Evolutionary conservation across 139 green algal genomes (phyloP).

Genomic region (Asterochloris erici): DNA sequence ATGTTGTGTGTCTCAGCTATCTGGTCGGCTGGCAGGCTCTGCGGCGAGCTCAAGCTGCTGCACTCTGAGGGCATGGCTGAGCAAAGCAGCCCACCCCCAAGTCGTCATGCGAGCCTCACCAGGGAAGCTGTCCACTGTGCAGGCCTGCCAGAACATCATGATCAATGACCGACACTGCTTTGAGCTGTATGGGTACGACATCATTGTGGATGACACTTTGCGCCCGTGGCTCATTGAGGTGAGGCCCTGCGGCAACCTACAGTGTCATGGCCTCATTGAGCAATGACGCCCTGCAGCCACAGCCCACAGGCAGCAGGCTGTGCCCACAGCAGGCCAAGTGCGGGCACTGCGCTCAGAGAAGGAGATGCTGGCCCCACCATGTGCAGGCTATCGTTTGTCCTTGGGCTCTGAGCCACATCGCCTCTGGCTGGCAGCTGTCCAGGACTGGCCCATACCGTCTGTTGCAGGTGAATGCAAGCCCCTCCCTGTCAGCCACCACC

Average conservation of each 20-base stretch:
- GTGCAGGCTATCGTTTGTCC: no score
- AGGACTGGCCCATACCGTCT: not conserved
- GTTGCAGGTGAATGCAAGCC: slow-evolving; percentile 78
- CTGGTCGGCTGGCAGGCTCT: no score
- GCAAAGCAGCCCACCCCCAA: not conserved
- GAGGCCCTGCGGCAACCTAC: no score
- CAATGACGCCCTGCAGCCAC: no score
- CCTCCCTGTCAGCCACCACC: slow-evolving; percentile 68
- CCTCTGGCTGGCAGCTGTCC: no score
- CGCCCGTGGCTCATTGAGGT: slow-evolving; percentile 70
- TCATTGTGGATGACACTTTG: slow-evolving; percentile 65
- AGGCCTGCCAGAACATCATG: slow-evolving; percentile 62
- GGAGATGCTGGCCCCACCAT: no score
- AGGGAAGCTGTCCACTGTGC: slow-evolving; percentile 19
- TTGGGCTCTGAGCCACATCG: no score
- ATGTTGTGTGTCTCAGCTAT: not conserved
- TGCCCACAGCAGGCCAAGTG: no score
- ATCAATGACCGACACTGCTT: slow-evolving; percentile 80
- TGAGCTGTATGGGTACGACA: slow-evolving; percentile 58
- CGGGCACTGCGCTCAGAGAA: no score
- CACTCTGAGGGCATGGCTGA: no score
- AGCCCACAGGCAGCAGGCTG: no score
- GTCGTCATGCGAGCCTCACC: not conserved
- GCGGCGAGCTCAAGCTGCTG: not conserved
- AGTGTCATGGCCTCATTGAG: no score